Evolutionary conservation across 805 yeast genomes (phyloP).

Genomic region (Pachysolen tannophilus): DNA sequence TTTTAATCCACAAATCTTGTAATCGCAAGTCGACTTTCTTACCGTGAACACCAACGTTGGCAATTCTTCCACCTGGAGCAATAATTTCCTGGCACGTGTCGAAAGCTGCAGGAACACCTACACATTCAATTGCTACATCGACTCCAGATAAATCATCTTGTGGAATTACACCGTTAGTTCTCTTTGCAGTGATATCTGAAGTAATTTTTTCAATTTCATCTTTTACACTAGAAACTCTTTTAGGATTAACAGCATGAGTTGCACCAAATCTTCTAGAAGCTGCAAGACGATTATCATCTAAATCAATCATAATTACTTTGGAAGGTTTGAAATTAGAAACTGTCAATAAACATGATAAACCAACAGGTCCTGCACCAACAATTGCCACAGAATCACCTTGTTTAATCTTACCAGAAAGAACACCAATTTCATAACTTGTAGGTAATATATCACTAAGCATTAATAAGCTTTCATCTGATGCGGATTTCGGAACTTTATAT

Average conservation of each 20-base stretch:
- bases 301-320: constrained; percentile 47
- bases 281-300: constrained; percentile 49
- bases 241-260: constrained; percentile 47
- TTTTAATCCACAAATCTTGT: constrained; percentile 38
- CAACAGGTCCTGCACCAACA: constrained; percentile 65
- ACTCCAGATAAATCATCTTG: constrained; percentile 50
- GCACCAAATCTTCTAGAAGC: constrained; percentile 57
- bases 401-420: constrained; percentile 42
- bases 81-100: constrained; percentile 48
- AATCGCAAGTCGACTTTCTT: constrained; percentile 30
- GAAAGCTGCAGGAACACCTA: constrained; percentile 57
- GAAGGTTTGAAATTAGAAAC: constrained; percentile 49
- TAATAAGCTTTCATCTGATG: constrained; percentile 38
- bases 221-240: constrained; percentile 31
- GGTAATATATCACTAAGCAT: constrained; percentile 61
- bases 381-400: constrained; percentile 55
- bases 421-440: constrained; percentile 63
- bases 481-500: constrained; percentile 22
- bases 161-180: constrained; percentile 24
- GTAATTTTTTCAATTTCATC: constrained; percentile 29
- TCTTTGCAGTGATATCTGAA: constrained; percentile 13
- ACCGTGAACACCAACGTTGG: constrained; percentile 56
- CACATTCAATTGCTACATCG: constrained; percentile 57
- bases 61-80: constrained; percentile 53
- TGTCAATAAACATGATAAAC: constrained; percentile 51